These are phyloP conservation scores for Phytophthora colocasiae DNA, from an alignment of 352 stramenopile genomes.

Conservation along the genomic window DNA sequence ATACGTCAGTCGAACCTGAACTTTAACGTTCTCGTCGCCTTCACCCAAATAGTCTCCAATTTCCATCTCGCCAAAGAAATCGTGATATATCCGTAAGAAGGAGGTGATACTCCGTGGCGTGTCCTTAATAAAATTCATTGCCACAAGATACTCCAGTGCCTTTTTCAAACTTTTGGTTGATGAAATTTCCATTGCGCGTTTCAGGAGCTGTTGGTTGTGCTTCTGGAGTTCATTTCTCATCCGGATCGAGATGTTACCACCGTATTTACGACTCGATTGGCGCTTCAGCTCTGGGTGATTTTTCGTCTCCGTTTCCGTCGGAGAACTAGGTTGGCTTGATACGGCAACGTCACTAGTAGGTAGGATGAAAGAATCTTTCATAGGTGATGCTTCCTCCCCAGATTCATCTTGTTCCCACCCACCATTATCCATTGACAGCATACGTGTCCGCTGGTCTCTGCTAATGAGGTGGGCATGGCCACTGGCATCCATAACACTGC, in stretches of 20 bases:
- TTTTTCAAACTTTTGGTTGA: slow-evolving; percentile 89
- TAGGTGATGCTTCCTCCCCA: slow-evolving; percentile 34
- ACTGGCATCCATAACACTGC: slow-evolving; percentile 90
- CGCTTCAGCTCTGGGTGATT: slow-evolving; percentile 14
- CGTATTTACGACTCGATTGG: slow-evolving; percentile 42
- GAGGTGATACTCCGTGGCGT: slow-evolving; percentile 91
- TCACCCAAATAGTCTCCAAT: slow-evolving; percentile 97
- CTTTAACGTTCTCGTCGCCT: slow-evolving; percentile 87
- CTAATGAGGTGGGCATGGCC: slow-evolving; percentile 88
- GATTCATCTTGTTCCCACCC: slow-evolving; percentile 87
- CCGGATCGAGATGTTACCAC: slow-evolving; percentile 63
- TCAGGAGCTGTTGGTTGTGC: slow-evolving; percentile 81
- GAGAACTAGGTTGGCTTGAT: slow-evolving; percentile 26
- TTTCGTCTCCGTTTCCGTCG: slow-evolving; percentile 13
- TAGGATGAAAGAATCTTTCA: slow-evolving; percentile 15
- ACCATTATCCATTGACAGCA: slow-evolving; percentile 85
- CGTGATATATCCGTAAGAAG: slow-evolving; percentile 95
- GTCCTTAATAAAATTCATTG: slow-evolving; percentile 89
- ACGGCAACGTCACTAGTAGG: neutral
- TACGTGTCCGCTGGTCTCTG: slow-evolving; percentile 72
- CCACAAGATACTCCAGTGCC: slow-evolving; percentile 84
- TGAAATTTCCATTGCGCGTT: slow-evolving; percentile 82
- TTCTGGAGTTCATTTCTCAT: slow-evolving; percentile 89
- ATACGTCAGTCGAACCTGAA: slow-evolving; percentile 95
- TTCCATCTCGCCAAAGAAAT: slow-evolving; percentile 91